Evolutionary conservation across 495 filamentous ascomycete genomes (phyloP), one percentile per base, ranked within the genome.

Genomic region (Aspergillus campestris): DNA sequence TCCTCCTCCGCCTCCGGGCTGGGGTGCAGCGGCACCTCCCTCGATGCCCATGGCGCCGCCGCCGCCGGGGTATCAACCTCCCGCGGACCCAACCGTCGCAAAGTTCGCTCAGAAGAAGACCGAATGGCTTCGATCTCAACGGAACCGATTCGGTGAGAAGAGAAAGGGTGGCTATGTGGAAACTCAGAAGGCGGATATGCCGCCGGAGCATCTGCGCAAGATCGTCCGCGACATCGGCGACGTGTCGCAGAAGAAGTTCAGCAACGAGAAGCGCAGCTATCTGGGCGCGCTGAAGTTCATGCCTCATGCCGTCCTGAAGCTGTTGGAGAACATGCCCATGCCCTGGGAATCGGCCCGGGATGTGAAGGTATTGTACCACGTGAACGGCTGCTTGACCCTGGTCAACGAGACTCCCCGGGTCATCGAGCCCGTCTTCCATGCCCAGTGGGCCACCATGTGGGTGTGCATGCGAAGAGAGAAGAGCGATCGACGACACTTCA

Each of bases 361-460:
- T 57, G 94, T 99, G 40, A 95, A 95, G 66, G 94, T 99, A 9
- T 71, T 99, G 7, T 99, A 99, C 65, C 94, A 99, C 61, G 89
- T 97, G 50, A 99, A 97, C 54, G 94, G 94, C 8, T 97, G 94
- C 58, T 69, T 99, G 55, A 99, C 94, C 12, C 69, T 99, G 46
- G 94, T 99, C 44, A 99, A 99, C 59, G 94, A 99, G 71, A 89
- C 82, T 6, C 94, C 94, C 13, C 77, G 94, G 53, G 94, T 99
- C 38, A 97, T 99, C 59, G 92, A 97, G 68, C 94, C 94, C 2
- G 87, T 99, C 11, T 99, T 95, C 65, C 91, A 95, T 59, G 94
- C 94, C 48, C 94, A 99, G 65, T 99, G 94, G 94, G 91, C 92
- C 18, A 94, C 88, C 8, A 97, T 99, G 94, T 99, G 94, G 94